Evolutionary conservation across 2,329 filamentous ascomycete species (phyloP).

Genomic region (Daldinia sp.): DNA sequence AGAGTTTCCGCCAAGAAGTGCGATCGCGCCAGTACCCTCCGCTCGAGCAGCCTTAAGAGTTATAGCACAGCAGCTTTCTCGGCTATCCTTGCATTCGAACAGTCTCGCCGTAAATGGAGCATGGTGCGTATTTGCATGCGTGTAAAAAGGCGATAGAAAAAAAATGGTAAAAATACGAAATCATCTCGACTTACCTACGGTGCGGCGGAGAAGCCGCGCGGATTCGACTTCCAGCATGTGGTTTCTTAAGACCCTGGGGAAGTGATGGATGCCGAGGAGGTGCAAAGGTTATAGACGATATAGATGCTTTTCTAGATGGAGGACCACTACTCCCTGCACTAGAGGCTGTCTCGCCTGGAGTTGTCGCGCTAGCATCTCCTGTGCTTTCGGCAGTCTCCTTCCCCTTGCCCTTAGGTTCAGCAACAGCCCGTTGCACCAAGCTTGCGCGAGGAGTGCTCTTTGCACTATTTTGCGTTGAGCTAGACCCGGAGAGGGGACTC

Average conservation of each 20-base stretch:
- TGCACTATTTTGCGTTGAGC: slow-evolving; percentile 30
- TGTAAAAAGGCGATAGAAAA: slow-evolving; percentile 1
- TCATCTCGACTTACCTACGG: slow-evolving; percentile 58
- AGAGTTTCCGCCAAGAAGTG: slow-evolving; percentile 24
- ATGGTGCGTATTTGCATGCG: slow-evolving; percentile 6
- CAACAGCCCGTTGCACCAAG: slow-evolving; percentile 27
- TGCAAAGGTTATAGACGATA: slow-evolving; percentile 62
- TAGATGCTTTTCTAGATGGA: slow-evolving; percentile 60
- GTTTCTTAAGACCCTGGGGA: slow-evolving; percentile 62
- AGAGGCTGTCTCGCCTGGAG: slow-evolving; percentile 53
- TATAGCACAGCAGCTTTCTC: slow-evolving; percentile 12
- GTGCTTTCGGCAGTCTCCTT: slow-evolving; percentile 49
- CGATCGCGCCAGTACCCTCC: slow-evolving; percentile 15
- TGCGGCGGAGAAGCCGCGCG: slow-evolving; percentile 63
- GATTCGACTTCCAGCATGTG: slow-evolving; percentile 58
- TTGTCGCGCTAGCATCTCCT: slow-evolving; percentile 51
- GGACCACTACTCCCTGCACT: slow-evolving; percentile 52
- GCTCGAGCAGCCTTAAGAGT: slow-evolving; percentile 22
- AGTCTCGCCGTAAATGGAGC: neutral
- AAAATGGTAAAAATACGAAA: slow-evolving; percentile 16
- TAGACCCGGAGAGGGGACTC: slow-evolving; percentile 8
- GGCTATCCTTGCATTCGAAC: slow-evolving; percentile 11
- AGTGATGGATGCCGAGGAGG: slow-evolving; percentile 59
- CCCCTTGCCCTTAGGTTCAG: slow-evolving; percentile 36
- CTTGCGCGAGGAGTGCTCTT: slow-evolving; percentile 31